phyloP scores from a whole-genome alignment of 78 protist species.

The Tieghemostelium lacteum region DNA sequence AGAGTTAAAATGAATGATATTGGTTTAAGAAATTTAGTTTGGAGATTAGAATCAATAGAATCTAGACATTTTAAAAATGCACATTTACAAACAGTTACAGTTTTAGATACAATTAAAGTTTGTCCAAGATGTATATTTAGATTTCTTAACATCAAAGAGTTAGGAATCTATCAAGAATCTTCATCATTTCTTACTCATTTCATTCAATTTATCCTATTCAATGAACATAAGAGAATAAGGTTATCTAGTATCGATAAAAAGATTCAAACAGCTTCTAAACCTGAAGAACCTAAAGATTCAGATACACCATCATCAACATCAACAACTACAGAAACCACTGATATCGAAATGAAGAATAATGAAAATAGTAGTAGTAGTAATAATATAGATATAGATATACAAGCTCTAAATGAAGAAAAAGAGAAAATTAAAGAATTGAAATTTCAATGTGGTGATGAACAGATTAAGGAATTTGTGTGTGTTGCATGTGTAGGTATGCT shows the following conservation, averaged over 20 bases:
- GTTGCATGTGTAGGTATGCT: conserved; percentile 47
- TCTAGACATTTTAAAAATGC: background rate
- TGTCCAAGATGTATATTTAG: conserved; percentile 32
- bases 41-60: conserved; percentile 11
- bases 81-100: background rate
- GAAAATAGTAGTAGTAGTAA: background rate
- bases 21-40: conserved; percentile 1
- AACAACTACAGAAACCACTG: conserved; percentile 2
- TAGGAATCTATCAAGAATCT: conserved; percentile 24
- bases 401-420: background rate
- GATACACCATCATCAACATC: background rate
- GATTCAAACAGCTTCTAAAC: too few relatives aligned
- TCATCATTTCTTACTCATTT: background rate
- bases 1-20: background rate
- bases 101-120: background rate
- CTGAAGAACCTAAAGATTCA: background rate
- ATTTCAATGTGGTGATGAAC: too few relatives aligned
- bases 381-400: background rate
- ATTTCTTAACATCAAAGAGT: conserved; percentile 14
- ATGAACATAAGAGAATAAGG: too few relatives aligned
- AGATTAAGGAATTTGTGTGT: conserved; percentile 22
- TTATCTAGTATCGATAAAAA: too few relatives aligned
- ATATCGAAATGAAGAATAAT: too few relatives aligned
- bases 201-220: background rate
- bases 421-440: background rate